phyloP scores from a whole-genome alignment of 73 alveolate species.

The Tetrahymena thermophila region DNA sequence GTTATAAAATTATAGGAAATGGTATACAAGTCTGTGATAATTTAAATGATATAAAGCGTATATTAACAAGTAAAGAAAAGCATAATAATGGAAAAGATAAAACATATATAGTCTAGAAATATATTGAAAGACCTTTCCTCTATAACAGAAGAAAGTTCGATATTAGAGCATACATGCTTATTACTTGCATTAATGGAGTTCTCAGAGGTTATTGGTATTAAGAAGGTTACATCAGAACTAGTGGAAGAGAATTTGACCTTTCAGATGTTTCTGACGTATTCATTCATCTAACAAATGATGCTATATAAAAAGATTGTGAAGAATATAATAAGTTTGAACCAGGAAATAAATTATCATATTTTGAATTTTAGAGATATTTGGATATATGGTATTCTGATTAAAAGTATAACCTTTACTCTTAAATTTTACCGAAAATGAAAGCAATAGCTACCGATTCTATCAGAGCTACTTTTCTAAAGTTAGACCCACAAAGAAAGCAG shows the following conservation, averaged over 20 bases:
- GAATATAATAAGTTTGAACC: conserved; percentile 63
- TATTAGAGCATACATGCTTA: conserved; percentile 51
- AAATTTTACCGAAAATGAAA: conserved; percentile 50
- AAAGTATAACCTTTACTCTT: conserved; percentile 39
- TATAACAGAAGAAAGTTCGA: conserved; percentile 62
- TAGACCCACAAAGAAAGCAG: conserved; percentile 35
- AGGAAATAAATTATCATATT: conserved; percentile 52
- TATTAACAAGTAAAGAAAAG: conserved; percentile 30
- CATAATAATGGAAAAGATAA: conserved; percentile 14
- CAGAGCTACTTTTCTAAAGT: conserved; percentile 44
- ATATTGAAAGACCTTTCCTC: conserved; percentile 57
- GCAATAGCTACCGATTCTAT: conserved; percentile 51
- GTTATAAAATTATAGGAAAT: neutral
- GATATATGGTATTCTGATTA: conserved; percentile 23
- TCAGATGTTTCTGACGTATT: conserved; percentile 41
- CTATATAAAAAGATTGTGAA: conserved; percentile 43
- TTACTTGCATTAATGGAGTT: conserved; percentile 53
- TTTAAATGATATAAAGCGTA: conserved; percentile 47
- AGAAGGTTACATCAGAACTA: conserved; percentile 68
- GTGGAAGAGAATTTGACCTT: conserved; percentile 54
- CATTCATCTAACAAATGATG: conserved; percentile 68
- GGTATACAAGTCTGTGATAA: conserved; percentile 50
- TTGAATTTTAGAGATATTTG: conserved; percentile 54
- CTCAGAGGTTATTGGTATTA: conserved; percentile 56
- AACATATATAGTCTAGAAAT: conserved; percentile 54